phyloP scores from a whole-genome alignment of 2,329 filamentous ascomycete genomes.

The Ceratocystiopsis sp. region DNA sequence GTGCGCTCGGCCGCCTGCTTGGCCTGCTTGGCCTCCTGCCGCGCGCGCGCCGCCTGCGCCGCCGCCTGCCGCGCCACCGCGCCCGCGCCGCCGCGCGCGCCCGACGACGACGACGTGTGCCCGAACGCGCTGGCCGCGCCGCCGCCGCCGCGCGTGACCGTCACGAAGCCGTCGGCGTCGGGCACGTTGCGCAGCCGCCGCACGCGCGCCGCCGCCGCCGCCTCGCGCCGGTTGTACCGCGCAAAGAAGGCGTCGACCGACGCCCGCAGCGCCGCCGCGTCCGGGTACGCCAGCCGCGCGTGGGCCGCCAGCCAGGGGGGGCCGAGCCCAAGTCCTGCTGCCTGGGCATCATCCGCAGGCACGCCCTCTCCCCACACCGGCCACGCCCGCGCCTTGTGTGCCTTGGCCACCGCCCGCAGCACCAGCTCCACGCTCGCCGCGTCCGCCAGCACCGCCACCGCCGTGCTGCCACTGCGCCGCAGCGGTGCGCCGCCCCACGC shows the following conservation, averaged over 20 bases:
- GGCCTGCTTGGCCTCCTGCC: conserved; percentile 46
- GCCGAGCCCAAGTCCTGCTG: no score
- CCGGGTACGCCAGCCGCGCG: conserved; percentile 53
- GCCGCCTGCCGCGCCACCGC: conserved; percentile 62
- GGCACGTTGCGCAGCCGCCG: conserved; percentile 22
- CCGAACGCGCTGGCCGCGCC: no score
- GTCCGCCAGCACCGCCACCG: conserved; percentile 72
- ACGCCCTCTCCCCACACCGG: conserved; percentile 23
- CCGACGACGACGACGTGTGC: conserved; percentile 80
- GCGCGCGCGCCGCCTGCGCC: conserved; percentile 39
- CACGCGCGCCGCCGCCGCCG: conserved; percentile 41
- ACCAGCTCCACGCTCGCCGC: conserved; percentile 58
- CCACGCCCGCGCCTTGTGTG: conserved; percentile 32
- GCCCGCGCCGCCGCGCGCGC: conserved; percentile 52
- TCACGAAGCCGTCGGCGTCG: conserved; percentile 8
- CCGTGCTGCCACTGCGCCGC: conserved; percentile 58
- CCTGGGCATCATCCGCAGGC: no score
- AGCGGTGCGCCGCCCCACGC: conserved; percentile 60
- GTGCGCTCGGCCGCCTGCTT: conserved; percentile 41
- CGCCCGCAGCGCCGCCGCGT: conserved; percentile 46
- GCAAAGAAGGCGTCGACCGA: conserved; percentile 76
- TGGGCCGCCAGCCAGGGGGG: conserved; percentile 44
- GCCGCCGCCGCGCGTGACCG: conserved; percentile 79
- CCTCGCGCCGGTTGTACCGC: conserved; percentile 57
- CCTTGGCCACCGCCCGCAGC: conserved; percentile 55